A percentile compares a stretch with the other conserved stretches of the same genome.
Evolutionary conservation across 805 yeast genomes (phyloP).

Genomic region (Starmerella stigmatis): DNA sequence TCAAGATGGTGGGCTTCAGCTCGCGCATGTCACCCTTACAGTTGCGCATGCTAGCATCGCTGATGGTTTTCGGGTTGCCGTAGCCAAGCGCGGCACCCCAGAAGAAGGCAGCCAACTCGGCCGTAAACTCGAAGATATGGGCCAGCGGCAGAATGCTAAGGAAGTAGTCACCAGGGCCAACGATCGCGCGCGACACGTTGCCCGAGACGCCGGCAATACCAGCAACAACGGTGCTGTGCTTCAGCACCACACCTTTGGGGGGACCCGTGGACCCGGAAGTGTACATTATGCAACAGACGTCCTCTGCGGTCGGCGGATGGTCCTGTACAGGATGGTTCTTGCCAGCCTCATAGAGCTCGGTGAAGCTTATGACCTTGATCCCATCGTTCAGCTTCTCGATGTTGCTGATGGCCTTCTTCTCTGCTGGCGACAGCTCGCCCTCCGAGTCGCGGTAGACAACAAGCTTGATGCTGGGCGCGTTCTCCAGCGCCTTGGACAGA

Average conservation of each 20-base stretch:
- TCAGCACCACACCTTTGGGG: conserved; percentile 72
- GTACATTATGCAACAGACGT: conserved; percentile 69
- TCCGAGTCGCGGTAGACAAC: conserved; percentile 56
- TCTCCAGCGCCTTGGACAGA: conserved; percentile 59
- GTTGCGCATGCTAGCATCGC: conserved; percentile 70
- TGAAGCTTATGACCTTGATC: conserved; percentile 50
- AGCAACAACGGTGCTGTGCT: conserved; percentile 60
- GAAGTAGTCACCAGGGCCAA: conserved; percentile 54
- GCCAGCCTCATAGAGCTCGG: conserved; percentile 61
- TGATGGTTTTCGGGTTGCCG: conserved; percentile 83
- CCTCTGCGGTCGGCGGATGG: conserved; percentile 45
- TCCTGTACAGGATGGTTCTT: conserved; percentile 34
- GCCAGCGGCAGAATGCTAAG: conserved; percentile 91
- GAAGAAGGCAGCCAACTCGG: conserved; percentile 65
- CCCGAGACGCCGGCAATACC: conserved; percentile 77
- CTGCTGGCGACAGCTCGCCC: conserved; percentile 43
- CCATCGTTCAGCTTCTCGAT: conserved; percentile 58
- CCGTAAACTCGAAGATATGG: conserved; percentile 85
- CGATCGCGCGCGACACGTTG: conserved; percentile 43
- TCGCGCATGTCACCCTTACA: conserved; percentile 81
- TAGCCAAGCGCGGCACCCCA: conserved; percentile 92
- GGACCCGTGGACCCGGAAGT: conserved; percentile 80
- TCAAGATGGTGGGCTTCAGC: conserved; percentile 87
- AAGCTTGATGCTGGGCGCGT: conserved; percentile 48
- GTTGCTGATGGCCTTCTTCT: conserved; percentile 43